A percentile compares a stretch with the other conserved stretches of the same genome.
phyloP scores from a whole-genome alignment of 2,329 filamentous ascomycete genomes.

The Ophiocordyceps robertsii region DNA sequence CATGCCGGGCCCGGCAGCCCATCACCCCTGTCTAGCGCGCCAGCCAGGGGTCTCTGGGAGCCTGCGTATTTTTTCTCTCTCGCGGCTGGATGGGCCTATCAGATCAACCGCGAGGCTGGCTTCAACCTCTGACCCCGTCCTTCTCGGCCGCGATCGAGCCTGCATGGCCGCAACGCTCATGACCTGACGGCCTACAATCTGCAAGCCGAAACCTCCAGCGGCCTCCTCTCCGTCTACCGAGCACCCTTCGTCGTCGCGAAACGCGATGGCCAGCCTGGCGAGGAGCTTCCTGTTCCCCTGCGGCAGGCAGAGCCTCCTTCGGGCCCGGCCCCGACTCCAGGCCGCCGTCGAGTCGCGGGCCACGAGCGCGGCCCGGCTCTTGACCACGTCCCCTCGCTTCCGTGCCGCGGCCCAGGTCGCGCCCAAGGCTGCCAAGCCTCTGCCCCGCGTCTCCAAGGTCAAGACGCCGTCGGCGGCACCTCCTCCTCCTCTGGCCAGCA shows the following conservation, averaged over 20 bases:
- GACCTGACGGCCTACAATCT: too few species aligned
- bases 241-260: background rate
- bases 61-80: background rate
- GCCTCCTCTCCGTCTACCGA: too few species aligned
- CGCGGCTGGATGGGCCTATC: background rate
- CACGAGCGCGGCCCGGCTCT: too few species aligned
- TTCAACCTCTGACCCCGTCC: too few species aligned
- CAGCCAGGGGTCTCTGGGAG: background rate
- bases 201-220: too few species aligned
- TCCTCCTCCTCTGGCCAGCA: slow-evolving; percentile 1
- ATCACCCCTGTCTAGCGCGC: background rate
- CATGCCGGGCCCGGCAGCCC: background rate
- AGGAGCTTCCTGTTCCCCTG: slow-evolving; percentile 16
- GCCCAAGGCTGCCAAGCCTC: too few species aligned
- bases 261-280: slow-evolving; percentile 17
- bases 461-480: slow-evolving; percentile 5
- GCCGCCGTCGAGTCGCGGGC: slow-evolving; percentile 3
- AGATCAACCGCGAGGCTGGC: background rate
- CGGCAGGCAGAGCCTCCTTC: slow-evolving; percentile 9
- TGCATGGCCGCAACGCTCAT: too few species aligned
- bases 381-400: too few species aligned
- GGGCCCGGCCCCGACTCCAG: slow-evolving; percentile 4
- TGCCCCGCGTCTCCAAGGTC: background rate
- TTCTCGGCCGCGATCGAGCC: too few species aligned
- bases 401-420: too few species aligned